Evolutionary conservation across 1,284 basidiomycete species (phyloP), one percentile per base, ranked within the genome.

Genomic region (Cryptococcus sp.): DNA sequence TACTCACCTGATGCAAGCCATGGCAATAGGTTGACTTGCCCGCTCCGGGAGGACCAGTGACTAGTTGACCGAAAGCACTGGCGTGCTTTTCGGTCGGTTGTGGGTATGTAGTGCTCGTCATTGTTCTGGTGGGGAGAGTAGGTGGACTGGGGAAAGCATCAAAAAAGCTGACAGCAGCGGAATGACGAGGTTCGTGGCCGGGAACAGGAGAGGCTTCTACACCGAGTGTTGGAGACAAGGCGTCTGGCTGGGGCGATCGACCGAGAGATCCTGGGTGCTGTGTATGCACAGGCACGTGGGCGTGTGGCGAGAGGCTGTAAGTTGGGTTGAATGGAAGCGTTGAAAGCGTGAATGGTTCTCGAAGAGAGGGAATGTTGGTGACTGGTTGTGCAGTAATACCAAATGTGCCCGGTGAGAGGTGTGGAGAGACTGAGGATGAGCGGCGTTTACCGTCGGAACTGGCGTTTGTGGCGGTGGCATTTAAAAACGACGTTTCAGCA

Each of bases 21-120:
- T 91, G 86, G 77, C 91, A 93, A 74, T 96, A 96, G 0, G 93
- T 96, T 1, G 91, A 90, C 81, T 96, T 97, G 23, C 93, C 93
- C 41, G 89, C 89, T 10, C 93, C 93, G 19, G 93, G 93, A 17
- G 93, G 89, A 16, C 93, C 93, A 60, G 91, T 91, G 50, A 97
- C 89, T 53, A 94, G 57, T 62, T 77, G 75, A 2, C 75, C 75
- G 46, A 77, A 77, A 5, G 75, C 75, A 38, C 63, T 66, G 13
- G 61, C 52, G 53, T 75, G 74, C 20, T 49, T 23, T 7, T 39
- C 47, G 19, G 49, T 39, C 5, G 52, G 23, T 40, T 52, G 29
- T 25, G 59, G 52, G 22, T 55, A 43, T n/a, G 51, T 26, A 34
- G 52, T 47, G 19, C 39, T 44, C 1, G 45, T 40, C 54, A 50